phyloP scores from a whole-genome alignment of 192 early-diverging fungal genomes.

The Lunasporangiospora selenospora region DNA sequence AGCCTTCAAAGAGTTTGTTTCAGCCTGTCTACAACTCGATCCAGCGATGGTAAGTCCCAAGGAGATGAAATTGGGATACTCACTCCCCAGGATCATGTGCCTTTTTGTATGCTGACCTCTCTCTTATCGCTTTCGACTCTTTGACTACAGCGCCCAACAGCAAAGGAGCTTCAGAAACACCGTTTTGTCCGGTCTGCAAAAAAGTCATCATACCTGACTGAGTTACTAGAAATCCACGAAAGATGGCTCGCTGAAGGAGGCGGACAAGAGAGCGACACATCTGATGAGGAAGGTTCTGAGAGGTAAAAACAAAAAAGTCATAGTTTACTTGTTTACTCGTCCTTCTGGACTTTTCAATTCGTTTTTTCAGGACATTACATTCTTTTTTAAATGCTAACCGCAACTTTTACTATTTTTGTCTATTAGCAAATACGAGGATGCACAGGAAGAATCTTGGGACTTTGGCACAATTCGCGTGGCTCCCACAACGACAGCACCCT shows the following conservation, averaged over 20 bases:
- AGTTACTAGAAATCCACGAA: constrained; percentile 86
- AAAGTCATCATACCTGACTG: constrained; percentile 88
- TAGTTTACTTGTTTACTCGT: neutral
- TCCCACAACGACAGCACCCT: neutral
- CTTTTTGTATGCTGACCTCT: neutral
- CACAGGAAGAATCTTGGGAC: constrained; percentile 35
- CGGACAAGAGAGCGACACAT: constrained; percentile 48
- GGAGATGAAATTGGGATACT: constrained; percentile 1
- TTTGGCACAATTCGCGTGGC: constrained; percentile 45
- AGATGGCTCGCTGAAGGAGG: constrained; percentile 72
- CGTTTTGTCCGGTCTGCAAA: constrained; percentile 88
- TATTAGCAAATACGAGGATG: constrained; percentile 34
- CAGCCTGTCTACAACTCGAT: constrained; percentile 87
- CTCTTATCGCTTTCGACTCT: neutral
- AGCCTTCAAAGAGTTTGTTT: constrained; percentile 91
- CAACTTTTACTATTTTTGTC: no score
- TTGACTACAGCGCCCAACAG: constrained; percentile 75
- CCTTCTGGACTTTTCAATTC: constrained; percentile 3
- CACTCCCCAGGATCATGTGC: constrained; percentile 3
- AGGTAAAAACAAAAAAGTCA: constrained; percentile 3
- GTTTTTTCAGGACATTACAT: no score
- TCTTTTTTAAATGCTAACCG: no score
- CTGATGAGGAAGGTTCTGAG: constrained; percentile 34
- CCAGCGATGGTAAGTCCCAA: constrained; percentile 68
- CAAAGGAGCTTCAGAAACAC: constrained; percentile 90